Percentiles rank a stretch among this genome's conserved stretches.
phyloP scores from a whole-genome alignment of 148 eudicot genomes.

The Rhododendron molle region DNA sequence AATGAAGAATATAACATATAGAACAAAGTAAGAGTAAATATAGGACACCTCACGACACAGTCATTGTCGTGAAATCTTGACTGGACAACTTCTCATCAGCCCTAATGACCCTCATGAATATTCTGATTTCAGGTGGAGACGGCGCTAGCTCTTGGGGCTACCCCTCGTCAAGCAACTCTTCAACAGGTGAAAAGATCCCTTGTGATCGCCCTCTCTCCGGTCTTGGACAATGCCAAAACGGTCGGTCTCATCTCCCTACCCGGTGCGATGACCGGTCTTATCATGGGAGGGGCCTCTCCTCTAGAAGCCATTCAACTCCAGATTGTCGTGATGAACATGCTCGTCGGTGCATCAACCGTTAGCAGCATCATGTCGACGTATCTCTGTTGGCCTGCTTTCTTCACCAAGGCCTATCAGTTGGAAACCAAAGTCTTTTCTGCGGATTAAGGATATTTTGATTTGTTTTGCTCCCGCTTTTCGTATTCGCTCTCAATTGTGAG shows the following conservation, averaged over 20 bases:
- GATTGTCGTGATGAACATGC: conserved; percentile 91
- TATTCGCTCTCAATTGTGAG: not conserved
- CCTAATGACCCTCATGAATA: not conserved
- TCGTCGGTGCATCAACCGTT: conserved; percentile 70
- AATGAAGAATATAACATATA: too few relatives aligned
- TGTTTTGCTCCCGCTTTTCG: not conserved
- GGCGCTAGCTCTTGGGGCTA: conserved; percentile 87
- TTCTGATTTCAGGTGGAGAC: conserved; percentile 65
- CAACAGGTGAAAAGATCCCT: conserved; percentile 77
- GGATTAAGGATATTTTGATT: conserved; percentile 19
- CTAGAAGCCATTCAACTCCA: conserved; percentile 83
- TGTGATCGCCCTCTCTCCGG: conserved; percentile 82
- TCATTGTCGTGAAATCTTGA: not conserved
- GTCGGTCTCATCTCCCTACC: conserved; percentile 89
- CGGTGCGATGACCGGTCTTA: conserved; percentile 94
- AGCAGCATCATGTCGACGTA: conserved; percentile 88
- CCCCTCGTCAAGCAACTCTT: conserved; percentile 71
- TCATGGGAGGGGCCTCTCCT: conserved; percentile 97
- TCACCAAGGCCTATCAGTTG: conserved; percentile 80
- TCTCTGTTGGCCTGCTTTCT: conserved; percentile 85
- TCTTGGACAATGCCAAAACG: conserved; percentile 82
- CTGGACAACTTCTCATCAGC: not conserved
- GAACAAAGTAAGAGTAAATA: too few relatives aligned
- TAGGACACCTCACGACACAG: too few relatives aligned
- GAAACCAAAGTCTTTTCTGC: conserved; percentile 62